Base-by-base conservation (phyloP, 2,329 filamentous ascomycete species). In the Salinomyces thailandicus region DNA sequence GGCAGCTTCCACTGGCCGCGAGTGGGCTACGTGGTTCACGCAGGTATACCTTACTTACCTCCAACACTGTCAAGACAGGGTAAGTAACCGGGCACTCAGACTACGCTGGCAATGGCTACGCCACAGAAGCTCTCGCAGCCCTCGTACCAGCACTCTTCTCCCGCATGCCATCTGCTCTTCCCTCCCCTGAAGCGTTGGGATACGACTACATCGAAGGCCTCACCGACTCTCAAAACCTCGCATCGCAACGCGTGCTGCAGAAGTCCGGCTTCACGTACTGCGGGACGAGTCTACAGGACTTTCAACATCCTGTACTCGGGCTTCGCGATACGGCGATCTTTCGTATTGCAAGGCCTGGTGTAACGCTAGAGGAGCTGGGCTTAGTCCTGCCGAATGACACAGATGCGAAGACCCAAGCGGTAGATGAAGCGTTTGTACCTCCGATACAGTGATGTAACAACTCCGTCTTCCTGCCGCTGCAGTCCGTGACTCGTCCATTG, bases 261-360 rank as follows among this genome's bases (percentile, higher is more conserved):
- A 80, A 79, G 50, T 57, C 51, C 11, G 75, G 76, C 1, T 76
- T 80, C 44, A 57, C 59, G 46, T 48, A 64, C 24, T 63, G 64
- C 29, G 64, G 65, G 46, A 54, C 45, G 17, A 71, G 62, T 58
- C 44, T 49, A 20, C 60, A 58, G 32, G 56, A 60, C 28, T 62
- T 62, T 38, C 52, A 61, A 30, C 62, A 60, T 38, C 50, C 55
- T 9, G 42, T 52, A 9, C 32, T 61, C 31, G 58, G 59, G 2
- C 41, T 49, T 43, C 49, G 58, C 36, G 59, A 62, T 39, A 59
- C 58, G 2, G 36, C 58, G 26, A 49, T 63, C 1, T 66, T 49
- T 38, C 52, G 59, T 18, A 43, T 60, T 7, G 37, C 50, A 12
- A 39, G 52, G 32, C 52, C 51, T 5, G 48, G 51, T 3, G 46